Conservation (phyloP, 352 stramenopile species). For the Phytophthora macrochlamydospora region DNA sequence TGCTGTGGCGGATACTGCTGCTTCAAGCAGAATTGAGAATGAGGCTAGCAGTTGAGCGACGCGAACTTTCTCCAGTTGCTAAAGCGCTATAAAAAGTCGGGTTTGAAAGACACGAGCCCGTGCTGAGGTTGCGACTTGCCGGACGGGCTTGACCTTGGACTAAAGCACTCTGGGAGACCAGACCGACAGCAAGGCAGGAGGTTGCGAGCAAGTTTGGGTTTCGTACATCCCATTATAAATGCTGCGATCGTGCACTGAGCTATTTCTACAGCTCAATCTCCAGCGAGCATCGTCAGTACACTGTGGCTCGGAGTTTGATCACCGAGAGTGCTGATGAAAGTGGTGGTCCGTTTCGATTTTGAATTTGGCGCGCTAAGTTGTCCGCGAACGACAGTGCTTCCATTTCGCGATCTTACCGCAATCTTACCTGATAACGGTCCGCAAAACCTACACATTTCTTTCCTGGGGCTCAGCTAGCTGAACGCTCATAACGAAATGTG, state of each 20-base stretch:
- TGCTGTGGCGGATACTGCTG: conserved; percentile 4
- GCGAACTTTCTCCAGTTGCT: conserved; percentile 24
- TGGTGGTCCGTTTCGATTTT: background rate
- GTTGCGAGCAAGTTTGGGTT: too few species aligned
- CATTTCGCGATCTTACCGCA: conserved; percentile 1
- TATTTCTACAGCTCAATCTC: too few species aligned
- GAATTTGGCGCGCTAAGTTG: background rate
- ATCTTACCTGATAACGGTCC: conserved; percentile 16
- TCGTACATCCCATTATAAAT: too few species aligned
- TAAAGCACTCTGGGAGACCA: too few species aligned
- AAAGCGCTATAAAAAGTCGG: conserved; percentile 24
- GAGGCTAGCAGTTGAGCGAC: conserved; percentile 1
- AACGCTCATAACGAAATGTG: background rate
- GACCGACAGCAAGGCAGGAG: too few species aligned
- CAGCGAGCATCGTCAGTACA: too few species aligned
- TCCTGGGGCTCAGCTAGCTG: background rate
- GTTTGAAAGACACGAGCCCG: background rate
- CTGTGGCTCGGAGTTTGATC: background rate
- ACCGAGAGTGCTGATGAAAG: too few species aligned
- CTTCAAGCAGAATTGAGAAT: conserved; percentile 29
- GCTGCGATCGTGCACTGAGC: too few species aligned
- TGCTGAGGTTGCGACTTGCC: background rate
- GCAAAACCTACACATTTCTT: conserved; percentile 1
- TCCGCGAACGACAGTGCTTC: conserved; percentile 7
- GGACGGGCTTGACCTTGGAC: background rate